Conservation (phyloP, 345 rosid species). For the Aethionema arabicum region DNA sequence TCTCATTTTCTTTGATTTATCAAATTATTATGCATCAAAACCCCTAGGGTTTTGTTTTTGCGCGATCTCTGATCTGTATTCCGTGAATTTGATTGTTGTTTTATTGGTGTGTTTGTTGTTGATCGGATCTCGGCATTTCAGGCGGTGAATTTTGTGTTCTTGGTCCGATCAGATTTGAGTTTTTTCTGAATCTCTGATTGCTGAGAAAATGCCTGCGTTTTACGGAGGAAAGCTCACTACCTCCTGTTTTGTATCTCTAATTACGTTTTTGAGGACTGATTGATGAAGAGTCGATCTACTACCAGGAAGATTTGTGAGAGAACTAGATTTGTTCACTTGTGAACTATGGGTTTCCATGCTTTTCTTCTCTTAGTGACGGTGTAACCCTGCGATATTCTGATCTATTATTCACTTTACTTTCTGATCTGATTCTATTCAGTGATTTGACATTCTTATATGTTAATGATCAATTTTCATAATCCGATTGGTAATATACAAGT, state of each 20-base stretch:
- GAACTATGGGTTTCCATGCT: background rate
- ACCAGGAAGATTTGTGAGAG: conserved; percentile 13
- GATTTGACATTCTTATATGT: conserved; percentile 16
- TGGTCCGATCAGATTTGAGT: conserved; percentile 9
- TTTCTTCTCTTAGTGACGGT: background rate
- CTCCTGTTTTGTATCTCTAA: conserved; percentile 17
- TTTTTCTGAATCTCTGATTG: conserved; percentile 20
- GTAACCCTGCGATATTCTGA: conserved; percentile 6
- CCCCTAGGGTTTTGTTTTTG: conserved; percentile 24
- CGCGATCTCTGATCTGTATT: conserved; percentile 24
- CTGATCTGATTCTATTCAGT: conserved; percentile 21
- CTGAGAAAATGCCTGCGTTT: conserved; percentile 65
- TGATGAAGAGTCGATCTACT: conserved; percentile 18
- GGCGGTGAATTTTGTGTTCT: conserved; percentile 20
- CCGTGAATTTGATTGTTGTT: conserved; percentile 1
- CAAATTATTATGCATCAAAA: conserved; percentile 9
- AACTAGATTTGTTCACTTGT: conserved; percentile 21
- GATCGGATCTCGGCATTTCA: conserved; percentile 39
- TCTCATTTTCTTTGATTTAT: conserved; percentile 23
- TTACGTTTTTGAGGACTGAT: conserved; percentile 12
- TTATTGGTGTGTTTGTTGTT: conserved; percentile 20
- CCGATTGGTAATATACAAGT: conserved; percentile 17
- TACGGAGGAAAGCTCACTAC: conserved; percentile 89
- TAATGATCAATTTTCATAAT: background rate
- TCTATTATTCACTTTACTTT: background rate